Evolutionary conservation across 2,329 filamentous ascomycete species (phyloP).

Genomic region (Calonectria leucothoes): DNA sequence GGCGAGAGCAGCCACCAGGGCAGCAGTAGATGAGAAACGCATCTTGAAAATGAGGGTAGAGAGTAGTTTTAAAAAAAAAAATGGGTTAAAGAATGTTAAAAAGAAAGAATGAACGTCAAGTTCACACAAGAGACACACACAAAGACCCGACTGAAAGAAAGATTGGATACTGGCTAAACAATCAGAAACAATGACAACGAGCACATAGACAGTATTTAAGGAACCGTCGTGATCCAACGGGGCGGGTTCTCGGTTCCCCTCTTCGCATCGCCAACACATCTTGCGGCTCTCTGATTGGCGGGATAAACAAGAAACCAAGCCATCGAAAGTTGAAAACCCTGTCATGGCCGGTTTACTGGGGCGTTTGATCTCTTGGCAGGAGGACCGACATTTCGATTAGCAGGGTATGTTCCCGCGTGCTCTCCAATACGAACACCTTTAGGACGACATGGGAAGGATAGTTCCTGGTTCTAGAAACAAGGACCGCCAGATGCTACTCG

Average conservation of each 20-base stretch:
- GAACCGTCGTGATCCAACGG: background rate
- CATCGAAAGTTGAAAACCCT: background rate
- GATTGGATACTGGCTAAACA: background rate
- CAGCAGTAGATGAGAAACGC: background rate
- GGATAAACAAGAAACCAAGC: background rate
- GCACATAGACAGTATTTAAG: background rate
- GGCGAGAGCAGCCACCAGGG: conserved; percentile 1
- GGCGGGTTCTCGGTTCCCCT: background rate
- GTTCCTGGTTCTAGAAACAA: too few species aligned
- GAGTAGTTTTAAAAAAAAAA: background rate
- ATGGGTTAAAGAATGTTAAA: background rate
- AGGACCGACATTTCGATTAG: background rate
- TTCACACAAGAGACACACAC: background rate
- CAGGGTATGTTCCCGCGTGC: too few species aligned
- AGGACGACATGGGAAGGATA: too few species aligned
- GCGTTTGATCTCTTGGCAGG: background rate
- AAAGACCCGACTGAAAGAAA: background rate
- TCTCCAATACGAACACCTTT: too few species aligned
- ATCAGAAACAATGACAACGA: background rate
- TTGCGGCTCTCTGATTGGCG: background rate
- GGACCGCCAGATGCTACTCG: too few species aligned
- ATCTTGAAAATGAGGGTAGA: background rate
- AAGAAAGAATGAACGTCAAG: conserved; percentile 3
- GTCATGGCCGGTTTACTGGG: background rate
- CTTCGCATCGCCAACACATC: background rate